Conservation (phyloP, 495 filamentous ascomycete species). For the Penicillium pulvis region DNA sequence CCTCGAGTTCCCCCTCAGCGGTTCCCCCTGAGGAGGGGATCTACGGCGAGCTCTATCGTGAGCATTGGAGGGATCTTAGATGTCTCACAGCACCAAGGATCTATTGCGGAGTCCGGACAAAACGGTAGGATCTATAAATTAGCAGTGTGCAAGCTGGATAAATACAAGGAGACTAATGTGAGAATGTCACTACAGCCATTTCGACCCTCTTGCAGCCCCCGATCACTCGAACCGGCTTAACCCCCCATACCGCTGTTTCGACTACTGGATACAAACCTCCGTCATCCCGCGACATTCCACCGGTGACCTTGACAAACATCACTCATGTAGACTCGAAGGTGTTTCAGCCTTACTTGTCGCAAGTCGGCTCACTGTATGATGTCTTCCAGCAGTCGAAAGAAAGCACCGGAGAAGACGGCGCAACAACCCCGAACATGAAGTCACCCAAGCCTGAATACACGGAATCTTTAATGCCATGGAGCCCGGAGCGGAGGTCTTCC, state of each 20-base stretch:
- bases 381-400: conserved; percentile 78
- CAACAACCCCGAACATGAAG: conserved; percentile 32
- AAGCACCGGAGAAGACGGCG: conserved; percentile 55
- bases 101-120: conserved; percentile 73
- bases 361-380: conserved; percentile 81
- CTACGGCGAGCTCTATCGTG: conserved; percentile 82
- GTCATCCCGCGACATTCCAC: conserved; percentile 90
- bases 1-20: conserved; percentile 45
- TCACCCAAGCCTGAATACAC: conserved; percentile 39
- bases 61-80: conserved; percentile 80
- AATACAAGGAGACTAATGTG: conserved; percentile 5
- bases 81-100: conserved; percentile 56
- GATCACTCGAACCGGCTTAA: conserved; percentile 82
- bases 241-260: conserved; percentile 69
- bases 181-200: conserved; percentile 61
- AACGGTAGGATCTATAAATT: conserved; percentile 61
- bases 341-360: conserved; percentile 81
- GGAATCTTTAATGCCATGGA: conserved; percentile 39
- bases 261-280: conserved; percentile 75
- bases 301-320: conserved; percentile 90
- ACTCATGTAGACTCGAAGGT: conserved; percentile 74
- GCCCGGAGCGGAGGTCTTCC: conserved; percentile 42
- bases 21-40: conserved; percentile 67
- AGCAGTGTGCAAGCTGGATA: background rate
- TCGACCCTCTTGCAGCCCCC: conserved; percentile 90